phyloP scores from a whole-genome alignment of 805 yeast species.

The Hanseniaspora hatyaiensis region DNA sequence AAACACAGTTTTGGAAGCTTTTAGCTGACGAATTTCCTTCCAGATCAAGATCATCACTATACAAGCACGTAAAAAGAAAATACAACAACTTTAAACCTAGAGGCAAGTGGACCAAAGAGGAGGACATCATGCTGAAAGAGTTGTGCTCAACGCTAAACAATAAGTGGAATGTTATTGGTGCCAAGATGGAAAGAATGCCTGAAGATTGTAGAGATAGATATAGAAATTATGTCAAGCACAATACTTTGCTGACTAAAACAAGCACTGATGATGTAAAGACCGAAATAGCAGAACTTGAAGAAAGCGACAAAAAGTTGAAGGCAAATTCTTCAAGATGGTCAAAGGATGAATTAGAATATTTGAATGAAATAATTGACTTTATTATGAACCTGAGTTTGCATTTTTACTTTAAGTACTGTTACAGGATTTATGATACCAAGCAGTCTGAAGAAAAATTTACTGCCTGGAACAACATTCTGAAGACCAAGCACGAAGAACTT shows the following conservation, averaged over 20 bases:
- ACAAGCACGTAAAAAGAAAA: constrained; percentile 82
- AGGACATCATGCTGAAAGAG: constrained; percentile 55
- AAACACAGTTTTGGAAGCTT: constrained; percentile 61
- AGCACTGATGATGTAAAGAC: too few species aligned
- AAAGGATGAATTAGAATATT: constrained; percentile 46
- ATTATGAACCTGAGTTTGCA: constrained; percentile 26
- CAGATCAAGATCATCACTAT: constrained; percentile 77
- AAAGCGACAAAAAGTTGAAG: constrained; percentile 19
- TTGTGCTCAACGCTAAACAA: constrained; percentile 59
- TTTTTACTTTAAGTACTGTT: background rate
- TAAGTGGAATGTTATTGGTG: constrained; percentile 82
- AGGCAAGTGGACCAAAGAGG: constrained; percentile 82
- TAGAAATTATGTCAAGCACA: constrained; percentile 92
- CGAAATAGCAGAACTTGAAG: constrained; percentile 18
- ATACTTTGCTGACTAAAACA: constrained; percentile 36
- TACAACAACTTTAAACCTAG: constrained; percentile 79
- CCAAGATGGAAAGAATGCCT: constrained; percentile 79
- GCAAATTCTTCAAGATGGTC: constrained; percentile 43
- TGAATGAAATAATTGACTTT: constrained; percentile 39
- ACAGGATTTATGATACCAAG: background rate
- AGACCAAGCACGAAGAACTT: background rate
- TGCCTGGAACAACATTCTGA: background rate
- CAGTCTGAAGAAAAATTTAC: background rate
- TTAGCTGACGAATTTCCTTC: constrained; percentile 69
- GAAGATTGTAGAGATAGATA: constrained; percentile 95